Evolutionary conservation across 176 grass and related monocot species (phyloP).

Genomic region (Eragrostis curvula): DNA sequence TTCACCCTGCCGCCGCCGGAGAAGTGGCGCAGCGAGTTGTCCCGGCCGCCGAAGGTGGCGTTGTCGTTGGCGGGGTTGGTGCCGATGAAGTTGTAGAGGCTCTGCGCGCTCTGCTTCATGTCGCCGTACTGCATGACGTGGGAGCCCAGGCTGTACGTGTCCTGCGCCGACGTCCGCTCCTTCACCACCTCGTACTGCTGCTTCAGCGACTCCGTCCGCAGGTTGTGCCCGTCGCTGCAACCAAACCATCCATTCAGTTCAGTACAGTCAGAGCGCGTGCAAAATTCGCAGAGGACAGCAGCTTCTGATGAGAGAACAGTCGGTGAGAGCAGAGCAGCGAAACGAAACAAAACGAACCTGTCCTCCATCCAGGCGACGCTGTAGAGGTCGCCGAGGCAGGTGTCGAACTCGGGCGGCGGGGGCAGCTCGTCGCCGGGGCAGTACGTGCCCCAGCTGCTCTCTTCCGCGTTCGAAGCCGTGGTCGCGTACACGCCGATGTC

Average conservation of each 20-base stretch:
- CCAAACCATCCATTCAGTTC: background rate
- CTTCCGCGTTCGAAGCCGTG: constrained; percentile 83
- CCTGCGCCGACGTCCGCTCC: constrained; percentile 54
- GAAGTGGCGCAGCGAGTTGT: constrained; percentile 44
- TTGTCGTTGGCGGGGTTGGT: constrained; percentile 71
- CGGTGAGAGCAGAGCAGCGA: background rate
- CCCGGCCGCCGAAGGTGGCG: constrained; percentile 33
- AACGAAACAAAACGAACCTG: constrained; percentile 51
- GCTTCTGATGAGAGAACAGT: too few species aligned
- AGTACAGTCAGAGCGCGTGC: too few species aligned
- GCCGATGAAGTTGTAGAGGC: constrained; percentile 65
- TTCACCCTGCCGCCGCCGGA: constrained; percentile 41
- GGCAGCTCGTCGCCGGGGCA: constrained; percentile 66
- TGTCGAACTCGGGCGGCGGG: constrained; percentile 65
- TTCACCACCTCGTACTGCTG: constrained; percentile 78
- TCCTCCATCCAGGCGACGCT: constrained; percentile 96
- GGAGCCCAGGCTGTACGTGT: constrained; percentile 58
- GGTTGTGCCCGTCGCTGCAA: constrained; percentile 58
- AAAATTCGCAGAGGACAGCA: background rate
- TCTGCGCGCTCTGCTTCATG: constrained; percentile 27
- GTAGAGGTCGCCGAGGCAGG: constrained; percentile 91
- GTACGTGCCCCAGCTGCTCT: constrained; percentile 95
- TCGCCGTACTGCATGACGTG: constrained; percentile 91
- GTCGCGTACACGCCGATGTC: constrained; percentile 79
- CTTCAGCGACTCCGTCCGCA: constrained; percentile 57